Evolutionary conservation across 1,139 yeast genomes (phyloP).

Genomic region (Yamadazyma triangularis): DNA sequence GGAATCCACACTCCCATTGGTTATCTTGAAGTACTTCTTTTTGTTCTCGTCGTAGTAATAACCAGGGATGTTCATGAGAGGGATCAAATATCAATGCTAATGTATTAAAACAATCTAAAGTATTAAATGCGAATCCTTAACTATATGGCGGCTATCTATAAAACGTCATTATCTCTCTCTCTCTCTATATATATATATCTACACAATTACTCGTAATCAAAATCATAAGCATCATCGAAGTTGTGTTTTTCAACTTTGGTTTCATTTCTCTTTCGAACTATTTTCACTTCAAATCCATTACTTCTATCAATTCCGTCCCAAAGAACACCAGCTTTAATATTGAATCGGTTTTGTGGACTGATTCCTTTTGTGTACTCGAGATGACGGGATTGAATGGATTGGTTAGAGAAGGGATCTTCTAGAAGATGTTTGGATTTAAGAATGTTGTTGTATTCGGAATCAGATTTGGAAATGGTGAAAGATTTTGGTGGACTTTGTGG

Average conservation of each 20-base stretch:
- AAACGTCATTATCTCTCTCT: no score
- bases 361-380: constrained; percentile 39
- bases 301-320: constrained; percentile 96
- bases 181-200: no score
- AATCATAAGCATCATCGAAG: constrained; percentile 21
- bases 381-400: constrained; percentile 12
- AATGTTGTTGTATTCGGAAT: constrained; percentile 31
- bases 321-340: constrained; percentile 69
- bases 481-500: constrained; percentile 16
- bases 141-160: no score
- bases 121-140: no score
- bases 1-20: constrained; percentile 27
- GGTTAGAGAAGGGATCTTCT: constrained; percentile 64
- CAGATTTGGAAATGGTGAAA: constrained; percentile 29
- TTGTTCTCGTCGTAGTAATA: constrained; percentile 40
- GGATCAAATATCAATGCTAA: no score
- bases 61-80: constrained; percentile 38
- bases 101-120: no score
- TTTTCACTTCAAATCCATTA: constrained; percentile 77
- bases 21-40: constrained; percentile 42
- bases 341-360: constrained; percentile 67
- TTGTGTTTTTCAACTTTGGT: constrained; percentile 26
- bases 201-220: constrained; percentile 21
- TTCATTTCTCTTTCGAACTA: constrained; percentile 55
- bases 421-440: constrained; percentile 32